Conservation (phyloP, 2,329 filamentous ascomycete genomes). For the Aspergillus clavatus region DNA sequence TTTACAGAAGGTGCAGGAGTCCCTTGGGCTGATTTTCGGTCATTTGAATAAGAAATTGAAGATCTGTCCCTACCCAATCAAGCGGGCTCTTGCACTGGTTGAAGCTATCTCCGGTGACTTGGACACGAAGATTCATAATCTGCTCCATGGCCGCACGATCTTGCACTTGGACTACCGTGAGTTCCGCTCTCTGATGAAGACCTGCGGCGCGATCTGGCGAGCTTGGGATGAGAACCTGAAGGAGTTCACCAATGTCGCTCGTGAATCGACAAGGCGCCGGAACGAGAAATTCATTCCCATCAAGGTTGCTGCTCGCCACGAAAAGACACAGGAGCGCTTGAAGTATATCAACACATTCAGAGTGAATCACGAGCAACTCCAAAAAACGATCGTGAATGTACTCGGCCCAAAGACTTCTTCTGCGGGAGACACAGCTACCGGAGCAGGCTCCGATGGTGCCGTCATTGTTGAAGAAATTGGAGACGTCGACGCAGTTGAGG, state of each 20-base stretch:
- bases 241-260: slow-evolving; percentile 95
- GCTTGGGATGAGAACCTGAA: slow-evolving; percentile 96
- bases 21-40: slow-evolving; percentile 80
- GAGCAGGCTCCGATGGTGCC: slow-evolving; percentile 51
- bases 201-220: slow-evolving; percentile 78
- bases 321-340: slow-evolving; percentile 80
- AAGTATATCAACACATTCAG: slow-evolving; percentile 94
- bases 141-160: slow-evolving; percentile 79
- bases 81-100: slow-evolving; percentile 85
- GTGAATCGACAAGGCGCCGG: slow-evolving; percentile 85
- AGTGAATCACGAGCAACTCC: slow-evolving; percentile 94
- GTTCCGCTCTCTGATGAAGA: slow-evolving; percentile 79
- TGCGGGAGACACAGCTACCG: slow-evolving; percentile 44
- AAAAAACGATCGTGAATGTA: slow-evolving; percentile 95
- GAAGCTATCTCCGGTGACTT: slow-evolving; percentile 94
- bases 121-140: slow-evolving; percentile 75
- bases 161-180: slow-evolving; percentile 91
- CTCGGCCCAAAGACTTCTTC: slow-evolving; percentile 68
- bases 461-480: slow-evolving; percentile 89
- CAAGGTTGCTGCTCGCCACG: slow-evolving; percentile 85
- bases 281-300: slow-evolving; percentile 99
- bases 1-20: slow-evolving; percentile 80
- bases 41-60: slow-evolving; percentile 98
- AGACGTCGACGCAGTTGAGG: slow-evolving; percentile 93
- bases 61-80: slow-evolving; percentile 92